Conservation (phyloP, 2,329 filamentous ascomycete genomes). For the Magnaporthiopsis poae region DNA sequence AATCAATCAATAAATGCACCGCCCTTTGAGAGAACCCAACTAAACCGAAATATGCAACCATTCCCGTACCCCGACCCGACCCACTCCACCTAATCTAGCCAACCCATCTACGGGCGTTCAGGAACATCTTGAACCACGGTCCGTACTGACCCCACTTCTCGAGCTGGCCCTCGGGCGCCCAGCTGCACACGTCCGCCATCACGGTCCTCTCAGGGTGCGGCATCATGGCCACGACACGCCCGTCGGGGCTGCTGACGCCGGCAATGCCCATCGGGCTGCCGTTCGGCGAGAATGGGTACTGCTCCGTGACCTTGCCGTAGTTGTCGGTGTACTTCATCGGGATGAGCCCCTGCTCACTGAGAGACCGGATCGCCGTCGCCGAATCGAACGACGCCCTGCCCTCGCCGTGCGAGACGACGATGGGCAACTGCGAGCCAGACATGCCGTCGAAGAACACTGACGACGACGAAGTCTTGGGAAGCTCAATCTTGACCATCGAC, state of each 20-base stretch:
- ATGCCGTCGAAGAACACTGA: slow-evolving; percentile 89
- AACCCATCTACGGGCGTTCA: slow-evolving; percentile 80
- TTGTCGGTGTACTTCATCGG: slow-evolving; percentile 83
- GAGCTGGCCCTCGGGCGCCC: slow-evolving; percentile 47
- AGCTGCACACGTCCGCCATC: slow-evolving; percentile 68
- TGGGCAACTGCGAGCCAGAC: slow-evolving; percentile 70
- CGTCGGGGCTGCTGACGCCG: slow-evolving; percentile 66
- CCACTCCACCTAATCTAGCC: slow-evolving; percentile 32
- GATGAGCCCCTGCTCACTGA: slow-evolving; percentile 60
- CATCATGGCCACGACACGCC: slow-evolving; percentile 80
- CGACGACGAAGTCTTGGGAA: slow-evolving; percentile 39
- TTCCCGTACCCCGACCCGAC: background rate
- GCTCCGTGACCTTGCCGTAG: slow-evolving; percentile 60
- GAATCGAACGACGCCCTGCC: slow-evolving; percentile 63
- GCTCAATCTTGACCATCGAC: slow-evolving; percentile 68
- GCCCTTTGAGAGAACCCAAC: background rate
- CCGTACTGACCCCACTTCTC: slow-evolving; percentile 70
- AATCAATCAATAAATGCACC: background rate
- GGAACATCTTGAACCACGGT: slow-evolving; percentile 79
- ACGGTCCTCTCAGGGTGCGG: slow-evolving; percentile 88
- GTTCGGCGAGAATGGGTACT: slow-evolving; percentile 83
- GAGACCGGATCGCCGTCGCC: slow-evolving; percentile 38
- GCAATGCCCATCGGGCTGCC: slow-evolving; percentile 74
- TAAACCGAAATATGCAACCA: background rate
- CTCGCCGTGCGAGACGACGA: slow-evolving; percentile 84